phyloP scores from a whole-genome alignment of 2,329 filamentous ascomycete genomes.

The Stagonosporopsis cucurbitacearum region DNA sequence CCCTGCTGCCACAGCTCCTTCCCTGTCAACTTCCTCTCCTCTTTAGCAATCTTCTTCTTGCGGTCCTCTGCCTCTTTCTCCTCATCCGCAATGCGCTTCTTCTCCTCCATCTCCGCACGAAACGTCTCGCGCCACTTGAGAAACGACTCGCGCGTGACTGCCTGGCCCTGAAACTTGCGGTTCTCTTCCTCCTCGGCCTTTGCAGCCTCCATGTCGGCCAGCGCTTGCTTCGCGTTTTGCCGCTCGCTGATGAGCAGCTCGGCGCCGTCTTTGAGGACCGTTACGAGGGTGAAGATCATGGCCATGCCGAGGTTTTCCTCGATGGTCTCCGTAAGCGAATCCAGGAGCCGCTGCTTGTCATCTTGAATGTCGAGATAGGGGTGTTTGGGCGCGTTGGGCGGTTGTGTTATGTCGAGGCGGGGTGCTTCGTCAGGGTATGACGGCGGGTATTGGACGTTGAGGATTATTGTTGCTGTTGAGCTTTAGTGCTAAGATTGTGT shows the following conservation, averaged over 20 bases:
- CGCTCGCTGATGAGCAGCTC: slow-evolving; percentile 82
- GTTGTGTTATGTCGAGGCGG: slow-evolving; percentile 76
- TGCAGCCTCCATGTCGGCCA: slow-evolving; percentile 60
- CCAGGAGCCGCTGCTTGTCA: slow-evolving; percentile 78
- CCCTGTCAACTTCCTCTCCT: slow-evolving; percentile 80
- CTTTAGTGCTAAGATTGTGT: background rate
- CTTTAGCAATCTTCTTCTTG: slow-evolving; percentile 60
- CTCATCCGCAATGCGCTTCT: slow-evolving; percentile 62
- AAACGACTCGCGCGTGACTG: slow-evolving; percentile 87
- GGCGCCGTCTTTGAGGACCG: slow-evolving; percentile 86
- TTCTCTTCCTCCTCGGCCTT: slow-evolving; percentile 90
- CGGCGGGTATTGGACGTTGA: slow-evolving; percentile 88
- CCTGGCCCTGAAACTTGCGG: slow-evolving; percentile 90
- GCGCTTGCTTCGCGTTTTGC: slow-evolving; percentile 65
- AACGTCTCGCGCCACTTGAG: slow-evolving; percentile 82
- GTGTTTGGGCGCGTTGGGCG: slow-evolving; percentile 73
- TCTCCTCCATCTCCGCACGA: slow-evolving; percentile 78
- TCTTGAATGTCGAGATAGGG: slow-evolving; percentile 78
- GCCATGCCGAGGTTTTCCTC: slow-evolving; percentile 96
- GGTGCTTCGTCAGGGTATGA: slow-evolving; percentile 89
- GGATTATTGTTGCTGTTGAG: slow-evolving; percentile 68
- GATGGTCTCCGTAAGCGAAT: slow-evolving; percentile 74
- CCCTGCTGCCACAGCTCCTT: slow-evolving; percentile 59
- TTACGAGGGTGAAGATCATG: slow-evolving; percentile 93
- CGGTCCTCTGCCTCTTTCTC: slow-evolving; percentile 75